Evolutionary conservation across 1,139 yeast species (phyloP), one percentile per base, ranked within the genome.

Genomic region (Hyphopichia fennica): DNA sequence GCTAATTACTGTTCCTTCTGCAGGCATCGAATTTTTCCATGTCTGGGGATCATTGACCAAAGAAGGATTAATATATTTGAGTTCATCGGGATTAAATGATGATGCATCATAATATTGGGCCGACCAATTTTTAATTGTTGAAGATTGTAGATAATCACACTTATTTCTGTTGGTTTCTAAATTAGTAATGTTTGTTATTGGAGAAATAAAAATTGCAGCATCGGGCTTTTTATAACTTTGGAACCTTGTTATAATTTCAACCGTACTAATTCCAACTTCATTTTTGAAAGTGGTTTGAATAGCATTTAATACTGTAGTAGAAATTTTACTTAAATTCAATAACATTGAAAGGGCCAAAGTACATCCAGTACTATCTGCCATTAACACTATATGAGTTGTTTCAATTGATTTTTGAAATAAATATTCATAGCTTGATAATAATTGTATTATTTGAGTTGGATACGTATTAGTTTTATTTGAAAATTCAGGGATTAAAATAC

Each of bases 91-190:
- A n/a, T 11, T 15, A 8, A 19, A 18, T 14, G 16, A 33, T 20
- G 25, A 3, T 14, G 9, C 13, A 14, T 14, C 17, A 3, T 19
- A 11, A 29, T 35, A 40, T 2, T 29, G 23, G 14, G 33, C 16
- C 8, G 15, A 32, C 44, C 44, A 35, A 8, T 17, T 17, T 7
- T 27, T 10, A 10, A 35, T 25, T 6, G 23, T 22, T 5, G 78
- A 83, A 60, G 84, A 60, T 51, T 82, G 87, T 39, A 86, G 63
- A 53, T 75, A 79, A 57, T 83, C 84, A 51, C 83, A 79, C 41
- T 81, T 11, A 7, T 25, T 25, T 25, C 14, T 11, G 14, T 8
- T 27, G 14, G 29, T 8, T n/a, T 7, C 6, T 4, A 13, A 15
- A 28, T 28, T n/a, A 14, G 14, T n/a, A 10, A 28, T n/a, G 16